A percentile compares a stretch with the other conserved stretches of the same genome.
Evolutionary conservation across 768 basidiomycete genomes (phyloP).

Genomic region (Lactarius indigo): DNA sequence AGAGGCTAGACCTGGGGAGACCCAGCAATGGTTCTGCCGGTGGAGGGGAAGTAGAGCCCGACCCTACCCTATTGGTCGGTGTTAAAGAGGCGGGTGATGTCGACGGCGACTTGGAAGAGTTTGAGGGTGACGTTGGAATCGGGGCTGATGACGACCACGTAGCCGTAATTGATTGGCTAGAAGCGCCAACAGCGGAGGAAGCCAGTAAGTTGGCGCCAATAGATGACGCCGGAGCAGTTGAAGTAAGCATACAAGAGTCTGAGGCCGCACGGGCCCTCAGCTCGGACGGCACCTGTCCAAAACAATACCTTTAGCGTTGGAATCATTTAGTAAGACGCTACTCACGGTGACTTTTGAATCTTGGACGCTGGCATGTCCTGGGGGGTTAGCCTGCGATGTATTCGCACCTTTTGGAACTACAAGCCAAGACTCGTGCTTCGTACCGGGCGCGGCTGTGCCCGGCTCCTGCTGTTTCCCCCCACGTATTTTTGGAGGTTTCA

Average conservation of each 20-base stretch:
- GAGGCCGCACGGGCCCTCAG: slow-evolving; percentile 22
- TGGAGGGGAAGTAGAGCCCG: slow-evolving; percentile 1
- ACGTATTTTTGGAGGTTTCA: not conserved
- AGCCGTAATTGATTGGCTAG: slow-evolving; percentile 10
- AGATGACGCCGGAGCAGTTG: not conserved
- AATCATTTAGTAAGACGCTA: not conserved
- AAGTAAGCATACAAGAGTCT: slow-evolving; percentile 20
- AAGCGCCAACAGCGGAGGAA: slow-evolving; percentile 1
- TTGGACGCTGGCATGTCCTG: slow-evolving; percentile 3
- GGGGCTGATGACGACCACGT: slow-evolving; percentile 4
- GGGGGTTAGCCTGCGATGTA: not conserved
- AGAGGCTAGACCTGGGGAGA: slow-evolving; percentile 13
- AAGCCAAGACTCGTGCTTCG: slow-evolving; percentile 22
- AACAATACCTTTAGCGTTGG: not conserved
- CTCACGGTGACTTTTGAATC: slow-evolving; percentile 8
- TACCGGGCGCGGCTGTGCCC: not conserved
- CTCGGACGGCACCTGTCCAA: slow-evolving; percentile 9
- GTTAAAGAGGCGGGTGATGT: slow-evolving; percentile 3
- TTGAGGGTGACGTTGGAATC: slow-evolving; percentile 14
- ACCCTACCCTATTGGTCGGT: slow-evolving; percentile 9
- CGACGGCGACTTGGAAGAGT: slow-evolving; percentile 23
- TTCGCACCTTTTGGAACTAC: slow-evolving; percentile 15
- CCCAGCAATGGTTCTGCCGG: slow-evolving; percentile 11
- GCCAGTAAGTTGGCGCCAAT: slow-evolving; percentile 10
- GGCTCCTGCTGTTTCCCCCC: slow-evolving; percentile 9